Conservation (phyloP, 352 stramenopile species). For the Phytopythium mirpurense region DNA sequence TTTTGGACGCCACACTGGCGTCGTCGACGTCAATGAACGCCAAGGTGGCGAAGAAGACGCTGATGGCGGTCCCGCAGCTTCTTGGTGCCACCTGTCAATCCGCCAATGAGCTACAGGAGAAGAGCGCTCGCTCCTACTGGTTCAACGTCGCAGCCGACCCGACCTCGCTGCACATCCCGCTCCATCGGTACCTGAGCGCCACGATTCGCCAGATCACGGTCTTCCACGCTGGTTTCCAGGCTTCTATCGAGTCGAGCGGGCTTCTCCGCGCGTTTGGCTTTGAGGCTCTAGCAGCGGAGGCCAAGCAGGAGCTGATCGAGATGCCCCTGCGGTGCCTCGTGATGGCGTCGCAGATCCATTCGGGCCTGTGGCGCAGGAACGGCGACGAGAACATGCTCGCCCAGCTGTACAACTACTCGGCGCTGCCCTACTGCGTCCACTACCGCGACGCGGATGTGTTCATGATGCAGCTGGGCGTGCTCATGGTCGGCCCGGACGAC, state of each 20-base stretch:
- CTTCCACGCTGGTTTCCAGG: constrained; percentile 43
- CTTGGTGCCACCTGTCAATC: constrained; percentile 12
- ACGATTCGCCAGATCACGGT: constrained; percentile 67
- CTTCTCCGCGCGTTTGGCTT: constrained; percentile 59
- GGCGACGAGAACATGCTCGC: constrained; percentile 88
- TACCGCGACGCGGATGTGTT: constrained; percentile 81
- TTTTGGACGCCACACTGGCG: constrained; percentile 34
- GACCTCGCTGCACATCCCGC: constrained; percentile 73
- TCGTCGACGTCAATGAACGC: constrained; percentile 46
- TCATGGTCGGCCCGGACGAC: constrained; percentile 58
- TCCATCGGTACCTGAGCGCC: constrained; percentile 76
- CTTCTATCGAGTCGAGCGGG: constrained; percentile 36
- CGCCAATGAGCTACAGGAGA: constrained; percentile 3
- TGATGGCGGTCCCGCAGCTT: constrained; percentile 33
- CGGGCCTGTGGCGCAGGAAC: constrained; percentile 82
- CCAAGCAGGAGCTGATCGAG: constrained; percentile 63
- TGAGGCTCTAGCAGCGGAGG: constrained; percentile 32
- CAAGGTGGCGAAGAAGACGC: constrained; percentile 43
- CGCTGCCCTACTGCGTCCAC: constrained; percentile 82
- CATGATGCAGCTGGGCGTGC: constrained; percentile 66
- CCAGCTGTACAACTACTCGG: constrained; percentile 88
- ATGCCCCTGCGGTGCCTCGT: constrained; percentile 77
- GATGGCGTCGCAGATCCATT: constrained; percentile 86
- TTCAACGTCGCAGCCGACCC: constrained; percentile 58
- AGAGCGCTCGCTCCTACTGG: constrained; percentile 38